Conservation (phyloP, 169 alveolate genomes). For the Miamiensis avidus region DNA sequence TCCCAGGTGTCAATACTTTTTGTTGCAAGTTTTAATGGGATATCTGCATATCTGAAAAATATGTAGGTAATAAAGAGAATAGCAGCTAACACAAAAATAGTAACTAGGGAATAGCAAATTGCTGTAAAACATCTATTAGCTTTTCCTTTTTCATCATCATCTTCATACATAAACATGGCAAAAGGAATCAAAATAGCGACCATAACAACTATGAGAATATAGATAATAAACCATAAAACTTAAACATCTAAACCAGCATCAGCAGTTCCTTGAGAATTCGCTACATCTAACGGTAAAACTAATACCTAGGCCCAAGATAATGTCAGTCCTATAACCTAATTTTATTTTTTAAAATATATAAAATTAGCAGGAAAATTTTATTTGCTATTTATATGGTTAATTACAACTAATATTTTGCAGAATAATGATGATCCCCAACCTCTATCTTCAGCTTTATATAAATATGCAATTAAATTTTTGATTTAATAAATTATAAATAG, state of each 20-base stretch:
- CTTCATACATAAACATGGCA: constrained; percentile 57
- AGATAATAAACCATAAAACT: constrained; percentile 58
- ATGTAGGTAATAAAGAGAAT: constrained; percentile 1
- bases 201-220: constrained; percentile 48
- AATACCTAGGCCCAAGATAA: constrained; percentile 69
- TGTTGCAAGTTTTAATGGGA: neutral
- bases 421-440: constrained; percentile 44
- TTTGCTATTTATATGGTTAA: neutral
- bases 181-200: constrained; percentile 60
- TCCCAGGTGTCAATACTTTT: neutral
- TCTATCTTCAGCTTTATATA: constrained; percentile 36
- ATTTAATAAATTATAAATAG: neutral
- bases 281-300: constrained; percentile 56
- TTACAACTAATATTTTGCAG: constrained; percentile 47
- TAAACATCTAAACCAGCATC: constrained; percentile 56
- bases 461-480: neutral
- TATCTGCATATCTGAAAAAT: constrained; percentile 10
- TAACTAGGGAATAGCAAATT: neutral
- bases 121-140: constrained; percentile 1
- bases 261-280: constrained; percentile 39
- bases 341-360: neutral
- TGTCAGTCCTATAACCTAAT: constrained; percentile 53
- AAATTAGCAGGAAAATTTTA: neutral
- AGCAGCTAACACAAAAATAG: neutral
- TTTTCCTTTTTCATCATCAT: constrained; percentile 56